These are phyloP conservation scores for sunflower (Helianthus annuus) DNA, from an alignment of 129 eudicot genomes.

Conservation along the genomic window HanXRQr2.0-SUNRISE NC_035443.2:24346621-24347120, in stretches of 20 bases:
- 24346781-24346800: background rate
- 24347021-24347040: too few species aligned
- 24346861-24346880: background rate
- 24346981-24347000: too few species aligned
- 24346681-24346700: conserved; percentile 17
- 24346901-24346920: too few species aligned
- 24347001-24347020: too few species aligned
- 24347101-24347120: too few species aligned
- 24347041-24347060: too few species aligned
- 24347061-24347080: too few species aligned
- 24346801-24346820: background rate
- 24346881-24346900: conserved; percentile 7
- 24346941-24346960: too few species aligned
- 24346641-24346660: conserved; percentile 10
- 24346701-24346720: conserved; percentile 4
- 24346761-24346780: background rate
- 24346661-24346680: background rate
- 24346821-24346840: background rate
- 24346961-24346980: too few species aligned
- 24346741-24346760: background rate
- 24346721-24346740: background rate
- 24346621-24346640: conserved; percentile 25
- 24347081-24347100: too few species aligned
- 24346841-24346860: conserved; percentile 15
- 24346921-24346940: too few species aligned